Base-by-base conservation (phyloP, 2,329 filamentous ascomycete genomes). In the Fusarium clavum region DNA sequence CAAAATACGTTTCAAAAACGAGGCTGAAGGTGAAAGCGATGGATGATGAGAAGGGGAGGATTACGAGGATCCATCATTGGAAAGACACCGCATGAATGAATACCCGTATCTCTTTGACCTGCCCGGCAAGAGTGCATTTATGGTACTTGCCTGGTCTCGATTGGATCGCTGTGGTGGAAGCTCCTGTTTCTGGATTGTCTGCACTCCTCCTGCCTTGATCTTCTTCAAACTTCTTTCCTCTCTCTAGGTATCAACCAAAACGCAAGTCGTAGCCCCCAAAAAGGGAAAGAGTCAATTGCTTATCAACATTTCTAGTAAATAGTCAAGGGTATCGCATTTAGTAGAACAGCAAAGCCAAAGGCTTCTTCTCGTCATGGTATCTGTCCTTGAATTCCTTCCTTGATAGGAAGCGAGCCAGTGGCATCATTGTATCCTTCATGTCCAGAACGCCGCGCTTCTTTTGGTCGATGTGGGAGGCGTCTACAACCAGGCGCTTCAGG, bases 371-470 rank as follows among this genome's bases (percentile, higher is more conserved):
- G 56, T 86, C 86, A 25, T 80, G 83, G 75, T 94, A 97, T 68
- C 90, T 86, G 53, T 89, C 88, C 79, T 90, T 91, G 72, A 98
- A 86, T 74, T 93, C 90, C 18, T 88, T 83, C 58, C 89, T 85
- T 34, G 90, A 87, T 53, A 99, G 82, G 77, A 97, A 89, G 66
- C 89, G 87, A 47, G 93, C 87, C 49, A 98, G 85, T 9, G 94
- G 93, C 75, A 94, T 85, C 83, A 94, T 91, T 0, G 93, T 93
- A 66, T 99, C 96, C 79, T 92, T 94, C 93, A 98, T 98, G 77
- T 98, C 96, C 79, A 97, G 89, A 69, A 99, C 89, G 0, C 94
- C 94, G 48, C 94, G 87, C 84, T 97, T 97, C 86, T 99, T 99
- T 80, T 92, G 89, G 80, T 99, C 95, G 71, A 98, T 92, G 77